Evolutionary conservation across 441 rosid genomes (phyloP).

Genomic region (Syzygium malaccense): DNA sequence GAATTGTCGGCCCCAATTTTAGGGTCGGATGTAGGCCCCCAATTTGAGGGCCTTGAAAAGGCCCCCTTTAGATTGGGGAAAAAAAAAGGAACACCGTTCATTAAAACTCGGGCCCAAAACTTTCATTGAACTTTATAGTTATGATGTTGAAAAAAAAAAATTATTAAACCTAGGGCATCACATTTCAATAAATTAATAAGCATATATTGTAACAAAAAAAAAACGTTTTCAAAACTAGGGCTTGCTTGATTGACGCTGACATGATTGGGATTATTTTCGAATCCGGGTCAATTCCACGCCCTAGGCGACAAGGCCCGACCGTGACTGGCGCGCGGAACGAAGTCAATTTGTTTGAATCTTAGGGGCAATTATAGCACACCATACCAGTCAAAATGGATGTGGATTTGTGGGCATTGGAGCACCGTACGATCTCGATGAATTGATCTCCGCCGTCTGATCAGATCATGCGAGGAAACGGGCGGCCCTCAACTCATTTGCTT

Average conservation of each 20-base stretch:
- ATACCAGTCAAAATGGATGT: background rate
- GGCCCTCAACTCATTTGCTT: background rate
- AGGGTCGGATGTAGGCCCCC: too few relatives aligned
- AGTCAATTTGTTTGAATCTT: background rate
- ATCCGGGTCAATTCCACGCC: background rate
- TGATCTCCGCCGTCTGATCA: background rate
- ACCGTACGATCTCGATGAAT: background rate
- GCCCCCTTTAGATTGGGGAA: fast-evolving
- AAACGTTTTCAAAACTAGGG: background rate
- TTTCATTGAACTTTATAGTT: fast-evolving
- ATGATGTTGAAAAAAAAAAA: background rate
- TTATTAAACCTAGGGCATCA: background rate
- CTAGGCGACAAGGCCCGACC: background rate
- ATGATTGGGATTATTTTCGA: background rate
- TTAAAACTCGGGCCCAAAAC: background rate
- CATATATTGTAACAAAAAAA: background rate
- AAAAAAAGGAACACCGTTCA: background rate
- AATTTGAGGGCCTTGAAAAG: too few relatives aligned
- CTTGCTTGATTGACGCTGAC: background rate
- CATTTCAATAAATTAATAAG: background rate
- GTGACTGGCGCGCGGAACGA: background rate
- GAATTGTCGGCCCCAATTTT: fast-evolving
- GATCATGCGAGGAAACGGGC: background rate
- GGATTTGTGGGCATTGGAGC: background rate
- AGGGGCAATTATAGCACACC: background rate